Base-by-base conservation (phyloP, 164 flowering plant genomes). In the Malania oleifera region DNA sequence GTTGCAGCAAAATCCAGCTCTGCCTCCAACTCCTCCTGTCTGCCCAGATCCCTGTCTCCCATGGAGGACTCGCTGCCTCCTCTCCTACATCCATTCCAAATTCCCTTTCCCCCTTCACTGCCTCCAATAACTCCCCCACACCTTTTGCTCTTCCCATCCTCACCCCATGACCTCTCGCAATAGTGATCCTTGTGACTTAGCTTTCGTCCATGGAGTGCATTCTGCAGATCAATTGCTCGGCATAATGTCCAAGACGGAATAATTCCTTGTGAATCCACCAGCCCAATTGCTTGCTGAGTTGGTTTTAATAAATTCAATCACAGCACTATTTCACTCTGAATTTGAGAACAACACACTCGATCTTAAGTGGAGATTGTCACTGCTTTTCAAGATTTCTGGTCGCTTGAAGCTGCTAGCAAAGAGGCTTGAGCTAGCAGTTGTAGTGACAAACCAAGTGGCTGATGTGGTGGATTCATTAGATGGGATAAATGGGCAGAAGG, bases 1-100 rank as follows among this genome's bases (percentile, higher is more conserved):
- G 89, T 37, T 70, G 70, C 61, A 97, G 98, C 39, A 90, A 93
- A 64, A 93, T 96, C 74, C 98, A 93, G 50, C 73, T 93, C 54
- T 87, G 81, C 69, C 91, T 93, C 58, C 97, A 90, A 44, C 87
- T 90, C 67, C 77, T 81, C 49, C 86, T 93, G 75, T 59, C 72
- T 22, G 79, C 91, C 49, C 98, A 87, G 62, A 82, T 85, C 61
- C 91, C 95, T 8, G 15, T 29, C 52, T 74, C 89, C 24, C 73
- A 1, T 15, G 91, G 91, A 19, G 96, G 96, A 59, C 91, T 86
- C 60, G 38, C 72, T 28, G 76, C 88, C 50, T 67, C 89, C 56
- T 76, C 97, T 28, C 76, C 50, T 93, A 74, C 77, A 71, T 93
- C 75, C 83, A 86, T 84, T 76, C 97, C 22, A 95, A 93, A 31